Evolutionary conservation across 768 basidiomycete species (phyloP).

Genomic region (Phlebiopsis gigantea): DNA sequence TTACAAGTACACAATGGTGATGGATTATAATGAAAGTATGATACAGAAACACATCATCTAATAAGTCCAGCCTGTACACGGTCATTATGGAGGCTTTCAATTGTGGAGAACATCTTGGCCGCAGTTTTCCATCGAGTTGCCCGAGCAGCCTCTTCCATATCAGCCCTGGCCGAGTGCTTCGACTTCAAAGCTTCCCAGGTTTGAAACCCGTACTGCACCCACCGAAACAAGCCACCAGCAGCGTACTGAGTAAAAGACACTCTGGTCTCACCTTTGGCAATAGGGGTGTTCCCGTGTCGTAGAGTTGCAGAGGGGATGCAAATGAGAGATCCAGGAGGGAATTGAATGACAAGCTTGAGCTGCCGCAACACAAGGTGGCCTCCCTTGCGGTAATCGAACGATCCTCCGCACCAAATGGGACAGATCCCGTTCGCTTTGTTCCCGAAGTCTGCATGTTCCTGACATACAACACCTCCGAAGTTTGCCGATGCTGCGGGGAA

Average conservation of each 20-base stretch:
- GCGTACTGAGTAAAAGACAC: constrained; percentile 18
- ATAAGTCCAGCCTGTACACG: neutral
- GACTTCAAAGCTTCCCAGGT: neutral
- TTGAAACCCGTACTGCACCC: constrained; percentile 8
- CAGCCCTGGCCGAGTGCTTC: no score
- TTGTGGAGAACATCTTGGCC: neutral
- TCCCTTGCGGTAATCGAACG: constrained; percentile 7
- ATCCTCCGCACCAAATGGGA: constrained; percentile 7
- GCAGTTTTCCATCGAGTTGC: neutral
- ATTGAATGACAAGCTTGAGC: constrained; percentile 11
- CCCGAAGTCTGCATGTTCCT: neutral
- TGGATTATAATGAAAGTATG: no score
- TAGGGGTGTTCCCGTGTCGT: constrained; percentile 12
- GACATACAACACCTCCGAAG: constrained; percentile 6
- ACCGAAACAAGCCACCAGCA: constrained; percentile 14
- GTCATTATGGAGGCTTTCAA: neutral
- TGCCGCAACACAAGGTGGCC: constrained; percentile 16
- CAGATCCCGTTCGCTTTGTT: constrained; percentile 10
- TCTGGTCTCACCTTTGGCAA: constrained; percentile 8
- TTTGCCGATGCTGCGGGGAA: constrained; percentile 12
- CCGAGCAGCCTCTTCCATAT: neutral
- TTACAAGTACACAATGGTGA: no score
- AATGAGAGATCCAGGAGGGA: constrained; percentile 14
- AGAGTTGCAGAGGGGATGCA: constrained; percentile 14
- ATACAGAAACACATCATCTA: neutral